phyloP scores from a whole-genome alignment of 306 rosid genomes.

The Mimosa pudica region DNA sequence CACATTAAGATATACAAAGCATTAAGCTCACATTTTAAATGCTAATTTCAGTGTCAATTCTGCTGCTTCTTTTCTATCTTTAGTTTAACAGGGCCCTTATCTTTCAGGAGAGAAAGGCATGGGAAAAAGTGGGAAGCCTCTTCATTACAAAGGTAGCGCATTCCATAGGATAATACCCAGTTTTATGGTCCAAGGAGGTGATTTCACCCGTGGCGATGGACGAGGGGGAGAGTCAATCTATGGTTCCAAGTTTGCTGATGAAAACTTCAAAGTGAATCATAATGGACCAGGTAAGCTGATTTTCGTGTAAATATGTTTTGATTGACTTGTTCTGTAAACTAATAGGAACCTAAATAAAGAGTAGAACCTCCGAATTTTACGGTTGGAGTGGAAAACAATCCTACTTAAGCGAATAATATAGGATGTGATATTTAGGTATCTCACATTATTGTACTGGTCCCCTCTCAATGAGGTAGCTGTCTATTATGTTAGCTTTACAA shows the following conservation, averaged over 20 bases:
- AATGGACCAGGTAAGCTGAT: conserved; percentile 57
- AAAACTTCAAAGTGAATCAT: conserved; percentile 66
- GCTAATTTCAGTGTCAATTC: background rate
- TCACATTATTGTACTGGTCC: background rate
- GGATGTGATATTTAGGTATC: background rate
- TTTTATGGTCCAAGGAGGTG: conserved; percentile 79
- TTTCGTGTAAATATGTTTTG: background rate
- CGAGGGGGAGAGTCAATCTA: conserved; percentile 71
- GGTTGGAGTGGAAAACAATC: background rate
- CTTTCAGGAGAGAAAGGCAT: conserved; percentile 68
- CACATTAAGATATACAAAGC: conserved; percentile 20
- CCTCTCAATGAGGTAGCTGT: background rate
- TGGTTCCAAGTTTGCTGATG: conserved; percentile 63
- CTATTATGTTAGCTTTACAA: background rate
- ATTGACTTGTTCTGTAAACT: conserved; percentile 7
- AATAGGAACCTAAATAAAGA: background rate
- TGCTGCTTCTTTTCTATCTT: conserved; percentile 7
- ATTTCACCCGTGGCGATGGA: conserved; percentile 71
- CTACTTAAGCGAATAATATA: background rate
- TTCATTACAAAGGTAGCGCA: conserved; percentile 61
- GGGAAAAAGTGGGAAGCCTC: conserved; percentile 57
- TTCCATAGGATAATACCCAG: conserved; percentile 70
- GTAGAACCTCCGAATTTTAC: background rate
- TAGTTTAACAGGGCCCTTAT: conserved; percentile 7
- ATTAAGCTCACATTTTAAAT: background rate